Evolutionary conservation across 306 rosid genomes (phyloP).

Genomic region (Medicago truncatula): DNA sequence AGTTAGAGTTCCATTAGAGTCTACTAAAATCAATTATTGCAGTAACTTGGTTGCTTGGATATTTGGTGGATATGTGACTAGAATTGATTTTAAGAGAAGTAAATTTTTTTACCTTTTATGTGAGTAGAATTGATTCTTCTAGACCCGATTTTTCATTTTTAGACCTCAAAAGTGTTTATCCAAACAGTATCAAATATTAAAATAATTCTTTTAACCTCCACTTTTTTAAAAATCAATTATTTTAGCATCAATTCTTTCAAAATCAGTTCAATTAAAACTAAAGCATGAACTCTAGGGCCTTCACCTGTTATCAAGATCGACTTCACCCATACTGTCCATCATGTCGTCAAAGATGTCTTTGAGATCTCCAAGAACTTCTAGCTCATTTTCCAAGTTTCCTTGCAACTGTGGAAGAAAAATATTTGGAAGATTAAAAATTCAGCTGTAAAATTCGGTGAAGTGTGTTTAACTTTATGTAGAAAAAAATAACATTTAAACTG

Average conservation of each 20-base stretch:
- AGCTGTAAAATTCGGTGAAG: conserved; percentile 2
- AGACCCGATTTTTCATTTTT: neutral
- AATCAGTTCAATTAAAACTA: neutral
- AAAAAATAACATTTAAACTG: neutral
- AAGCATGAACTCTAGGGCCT: conserved; percentile 1
- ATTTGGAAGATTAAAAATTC: neutral
- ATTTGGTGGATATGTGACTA: neutral
- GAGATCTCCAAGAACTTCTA: conserved; percentile 63
- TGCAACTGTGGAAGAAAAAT: conserved; percentile 58
- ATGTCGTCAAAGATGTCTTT: conserved; percentile 51
- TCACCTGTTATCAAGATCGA: conserved; percentile 66
- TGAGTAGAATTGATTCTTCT: neutral
- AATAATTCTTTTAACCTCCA: neutral
- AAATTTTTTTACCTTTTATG: neutral
- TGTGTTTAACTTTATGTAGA: neutral
- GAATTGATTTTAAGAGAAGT: neutral
- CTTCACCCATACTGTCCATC: conserved; percentile 64
- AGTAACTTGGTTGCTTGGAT: neutral
- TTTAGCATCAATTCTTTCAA: neutral
- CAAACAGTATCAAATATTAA: neutral
- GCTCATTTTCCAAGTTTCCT: conserved; percentile 74
- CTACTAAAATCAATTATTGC: neutral
- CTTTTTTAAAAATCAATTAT: conserved; percentile 1
- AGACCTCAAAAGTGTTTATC: conserved; percentile 1
- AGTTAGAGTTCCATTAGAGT: neutral